Evolutionary conservation across 352 stramenopile genomes (phyloP), one percentile per base, ranked within the genome.

Genomic region (Phytophthora citricola): DNA sequence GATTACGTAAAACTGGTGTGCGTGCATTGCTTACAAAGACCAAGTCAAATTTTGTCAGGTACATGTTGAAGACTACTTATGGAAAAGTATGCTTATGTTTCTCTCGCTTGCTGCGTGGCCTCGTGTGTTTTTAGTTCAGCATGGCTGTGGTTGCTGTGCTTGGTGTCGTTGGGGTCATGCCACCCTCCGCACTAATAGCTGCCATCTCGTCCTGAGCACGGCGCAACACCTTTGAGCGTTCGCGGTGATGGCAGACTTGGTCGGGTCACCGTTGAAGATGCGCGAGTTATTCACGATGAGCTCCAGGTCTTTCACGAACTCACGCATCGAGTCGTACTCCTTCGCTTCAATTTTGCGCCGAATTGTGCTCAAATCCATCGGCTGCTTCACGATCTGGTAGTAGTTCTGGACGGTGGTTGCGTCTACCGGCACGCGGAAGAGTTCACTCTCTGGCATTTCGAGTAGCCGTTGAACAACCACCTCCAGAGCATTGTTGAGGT

Each of bases 241-340:
- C 10, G 78, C 73, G 2, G 87, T 95, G 74, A 95, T 95, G 45
- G 81, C 40, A 1, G 82, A 92, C 45, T 78, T 79, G 11, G 75
- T 66, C 11, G 82, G 76, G 32, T 94, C 85, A 34, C 85, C 86
- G 58, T 94, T 95, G 65, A 93, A 95, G 17, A 85, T 72, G 49
- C 87, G 85, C 51, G 87, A 95, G 73, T 95, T 95, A 69, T 81
- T 91, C 29, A 92, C 82, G 32, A 95, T 91, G n/a, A 94, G 72
- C 68, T 95, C 87, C 36, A 95, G 63, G 48, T 95, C 87, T 59
- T 91, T 91, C 48, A 94, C 79, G 36, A 95, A 95, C n/a, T 92
- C 82, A 8, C 85, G 83, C 81, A 93, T 91, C 52, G 85, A 93
- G 56, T 90, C 84, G 69, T 95, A 95, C 56, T 82, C 65, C 43